phyloP scores from a whole-genome alignment of 164 flowering plant species.

The Vitis rupestris region DNA sequence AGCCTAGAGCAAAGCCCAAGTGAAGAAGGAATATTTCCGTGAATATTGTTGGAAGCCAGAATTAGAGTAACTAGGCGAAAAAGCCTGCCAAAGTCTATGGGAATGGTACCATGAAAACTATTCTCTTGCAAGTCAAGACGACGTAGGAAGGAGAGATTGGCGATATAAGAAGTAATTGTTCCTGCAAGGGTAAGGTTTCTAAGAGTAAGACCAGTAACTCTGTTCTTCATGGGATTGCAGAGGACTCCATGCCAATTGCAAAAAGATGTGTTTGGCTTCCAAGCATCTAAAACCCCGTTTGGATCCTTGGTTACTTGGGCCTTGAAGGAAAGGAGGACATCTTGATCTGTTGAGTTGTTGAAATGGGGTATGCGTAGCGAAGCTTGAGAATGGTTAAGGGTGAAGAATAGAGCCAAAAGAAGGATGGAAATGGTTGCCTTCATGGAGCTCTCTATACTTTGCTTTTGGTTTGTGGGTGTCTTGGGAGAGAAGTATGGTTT shows the following conservation, averaged over 20 bases:
- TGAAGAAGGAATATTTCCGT: constrained; percentile 15
- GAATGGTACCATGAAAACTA: constrained; percentile 9
- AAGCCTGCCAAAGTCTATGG: constrained; percentile 9
- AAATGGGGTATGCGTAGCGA: not conserved
- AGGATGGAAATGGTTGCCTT: too few relatives aligned
- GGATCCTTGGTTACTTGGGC: not conserved
- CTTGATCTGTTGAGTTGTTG: not conserved
- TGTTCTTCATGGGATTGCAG: not conserved
- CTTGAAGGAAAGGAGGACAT: not conserved
- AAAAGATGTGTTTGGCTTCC: not conserved
- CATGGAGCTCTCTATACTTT: too few relatives aligned
- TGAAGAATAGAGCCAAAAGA: not conserved
- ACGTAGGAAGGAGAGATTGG: not conserved
- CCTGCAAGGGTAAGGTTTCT: not conserved
- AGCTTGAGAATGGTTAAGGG: not conserved
- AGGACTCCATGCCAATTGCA: constrained; percentile 7
- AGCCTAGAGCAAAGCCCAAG: constrained; percentile 9
- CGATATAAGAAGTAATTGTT: not conserved
- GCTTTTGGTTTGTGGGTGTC: too few relatives aligned
- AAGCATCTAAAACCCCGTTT: not conserved
- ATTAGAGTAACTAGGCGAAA: constrained; percentile 6
- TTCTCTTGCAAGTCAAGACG: not conserved
- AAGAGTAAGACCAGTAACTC: not conserved
- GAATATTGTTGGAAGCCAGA: constrained; percentile 9
- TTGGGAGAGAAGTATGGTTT: too few relatives aligned